Conservation (phyloP, 768 basidiomycete genomes). For the Tricholoma matsutake region DNA sequence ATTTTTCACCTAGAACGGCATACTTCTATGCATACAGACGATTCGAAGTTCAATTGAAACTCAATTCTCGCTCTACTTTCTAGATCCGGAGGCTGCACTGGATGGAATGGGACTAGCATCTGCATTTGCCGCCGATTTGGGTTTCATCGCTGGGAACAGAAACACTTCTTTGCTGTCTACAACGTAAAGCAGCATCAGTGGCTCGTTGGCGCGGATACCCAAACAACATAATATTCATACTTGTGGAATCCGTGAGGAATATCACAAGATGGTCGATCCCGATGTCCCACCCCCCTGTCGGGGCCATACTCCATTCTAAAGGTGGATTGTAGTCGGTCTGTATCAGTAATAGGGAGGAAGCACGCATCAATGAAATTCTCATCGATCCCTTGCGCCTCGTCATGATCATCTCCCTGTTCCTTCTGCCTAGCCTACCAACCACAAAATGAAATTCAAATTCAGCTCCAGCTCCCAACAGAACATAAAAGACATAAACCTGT, state of each 20-base stretch:
- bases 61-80: background rate
- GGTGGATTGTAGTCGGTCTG: background rate
- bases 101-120: background rate
- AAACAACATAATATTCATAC: conserved; percentile 39
- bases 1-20: too few species aligned
- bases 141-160: conserved; percentile 97
- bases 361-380: conserved; percentile 96
- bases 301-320: conserved; percentile 92
- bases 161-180: conserved; percentile 95
- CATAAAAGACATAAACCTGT: conserved; percentile 45
- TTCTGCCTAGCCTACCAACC: conserved; percentile 85
- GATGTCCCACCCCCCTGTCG: conserved; percentile 96
- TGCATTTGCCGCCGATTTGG: conserved; percentile 29
- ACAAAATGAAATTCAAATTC: too few species aligned
- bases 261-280: conserved; percentile 96
- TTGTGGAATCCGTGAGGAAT: conserved; percentile 97
- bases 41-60: too few species aligned
- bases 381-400: conserved; percentile 95
- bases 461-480: too few species aligned
- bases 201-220: background rate
- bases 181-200: background rate
- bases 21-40: too few species aligned
- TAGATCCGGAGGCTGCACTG: background rate
- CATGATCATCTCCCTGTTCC: conserved; percentile 96
- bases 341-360: too few species aligned